Base-by-base conservation (phyloP, 1,284 basidiomycete species). In the Austroboletus novae-zelandiae region DNA sequence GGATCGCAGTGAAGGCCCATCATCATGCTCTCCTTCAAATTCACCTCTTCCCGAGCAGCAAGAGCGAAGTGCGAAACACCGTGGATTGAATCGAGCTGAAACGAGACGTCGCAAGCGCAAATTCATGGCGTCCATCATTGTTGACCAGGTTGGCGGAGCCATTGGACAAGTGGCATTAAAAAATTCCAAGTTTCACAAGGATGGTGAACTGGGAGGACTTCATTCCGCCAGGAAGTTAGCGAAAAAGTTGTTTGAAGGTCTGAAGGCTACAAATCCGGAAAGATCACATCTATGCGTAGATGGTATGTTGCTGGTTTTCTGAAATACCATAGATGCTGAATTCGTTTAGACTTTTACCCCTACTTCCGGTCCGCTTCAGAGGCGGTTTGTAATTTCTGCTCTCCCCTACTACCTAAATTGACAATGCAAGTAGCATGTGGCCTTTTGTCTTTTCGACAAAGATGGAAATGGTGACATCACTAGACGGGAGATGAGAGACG, bases 401-500 rank as follows among this genome's bases (percentile, higher is more conserved):
- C 0, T 18, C 39, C 14, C 7, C 4, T 9, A 27, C 18, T 32
- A 14, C 13, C 27, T 44, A 45, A 32, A 46, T 53, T 58, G 34
- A 58, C 18, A 40, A 32, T 45, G 45, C 27, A 13, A 17, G n/a
- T 48, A 86, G 82, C 77, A 82, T 52, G 77, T 79, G 25, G 90
- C 89, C 2, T 93, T 93, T 58, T 71, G 74, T 17, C 61, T 91
- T 7, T 93, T 93, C 55, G 91, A 93, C 65, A 87, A 87, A 61
- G 91, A 93, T 63, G 82, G 78, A 14, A 93, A 93, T 60, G 91
- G 89, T 9, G 89, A 92, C 60, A 89, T 93, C 50, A 79, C 76
- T 15, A 90, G 84, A 66, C 76, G 74, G 31, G 90, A 93, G 71
- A 93, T 93, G 89, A 80, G 90, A 40, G 86, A 90, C 61, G 88